A percentile compares a stretch with the other conserved stretches of the same genome.
phyloP scores from a whole-genome alignment of 371 early-diverging fungal genomes.

The Syncephalastrum contaminatum region DNA sequence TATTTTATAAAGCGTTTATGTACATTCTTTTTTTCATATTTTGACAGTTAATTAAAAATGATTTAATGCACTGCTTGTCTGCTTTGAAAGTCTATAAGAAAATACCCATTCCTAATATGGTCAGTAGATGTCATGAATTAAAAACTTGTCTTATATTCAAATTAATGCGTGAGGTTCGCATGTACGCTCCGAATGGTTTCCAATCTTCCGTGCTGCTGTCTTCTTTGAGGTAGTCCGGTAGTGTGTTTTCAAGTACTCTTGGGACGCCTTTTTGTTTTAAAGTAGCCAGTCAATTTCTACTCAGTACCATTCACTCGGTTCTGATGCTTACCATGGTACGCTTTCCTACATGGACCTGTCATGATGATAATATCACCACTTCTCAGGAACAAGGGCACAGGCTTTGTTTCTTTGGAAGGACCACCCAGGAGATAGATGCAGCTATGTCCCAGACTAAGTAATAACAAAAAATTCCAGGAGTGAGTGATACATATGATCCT shows the following conservation, averaged over 20 bases:
- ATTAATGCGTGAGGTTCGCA: slow-evolving; percentile 67
- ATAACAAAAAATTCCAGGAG: no score
- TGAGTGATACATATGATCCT: neutral
- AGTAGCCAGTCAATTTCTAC: neutral
- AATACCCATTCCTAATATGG: no score
- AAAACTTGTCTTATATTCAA: slow-evolving; percentile 33
- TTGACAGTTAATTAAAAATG: no score
- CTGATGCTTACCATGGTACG: slow-evolving; percentile 68
- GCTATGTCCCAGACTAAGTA: slow-evolving; percentile 66
- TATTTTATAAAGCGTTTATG: no score
- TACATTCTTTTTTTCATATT: no score
- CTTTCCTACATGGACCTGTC: slow-evolving; percentile 70
- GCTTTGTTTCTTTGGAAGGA: slow-evolving; percentile 59
- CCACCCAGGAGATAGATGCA: slow-evolving; percentile 85
- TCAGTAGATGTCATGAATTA: neutral
- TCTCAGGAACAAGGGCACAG: slow-evolving; percentile 66
- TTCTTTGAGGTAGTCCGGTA: slow-evolving; percentile 26
- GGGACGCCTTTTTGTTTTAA: slow-evolving; percentile 23
- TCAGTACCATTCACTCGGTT: neutral
- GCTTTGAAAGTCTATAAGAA: no score
- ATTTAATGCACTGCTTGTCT: no score
- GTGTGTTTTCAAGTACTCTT: slow-evolving; percentile 21
- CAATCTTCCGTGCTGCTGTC: slow-evolving; percentile 40
- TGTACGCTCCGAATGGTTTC: slow-evolving; percentile 56
- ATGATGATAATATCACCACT: slow-evolving; percentile 86